Conservation (phyloP, 129 eudicot species). For the Erigeron canadensis region DNA sequence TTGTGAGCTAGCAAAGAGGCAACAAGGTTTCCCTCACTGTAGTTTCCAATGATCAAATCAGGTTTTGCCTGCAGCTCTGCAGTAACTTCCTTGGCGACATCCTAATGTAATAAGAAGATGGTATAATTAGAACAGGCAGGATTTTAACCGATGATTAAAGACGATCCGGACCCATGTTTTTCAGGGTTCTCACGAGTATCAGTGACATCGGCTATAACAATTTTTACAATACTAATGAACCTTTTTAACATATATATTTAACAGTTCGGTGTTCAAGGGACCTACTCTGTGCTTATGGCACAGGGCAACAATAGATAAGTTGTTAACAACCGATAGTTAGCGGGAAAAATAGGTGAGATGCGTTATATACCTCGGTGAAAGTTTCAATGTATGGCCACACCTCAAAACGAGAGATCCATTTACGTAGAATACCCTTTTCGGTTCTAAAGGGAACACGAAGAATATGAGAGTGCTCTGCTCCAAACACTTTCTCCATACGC, state of each 20-base stretch:
- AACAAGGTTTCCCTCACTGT: constrained; percentile 88
- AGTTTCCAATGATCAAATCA: constrained; percentile 88
- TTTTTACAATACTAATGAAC: too few species aligned
- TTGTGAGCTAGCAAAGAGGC: constrained; percentile 94
- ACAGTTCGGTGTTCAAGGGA: too few species aligned
- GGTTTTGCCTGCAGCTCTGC: constrained; percentile 84
- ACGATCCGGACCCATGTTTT: neutral
- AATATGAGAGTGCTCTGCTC: constrained; percentile 86
- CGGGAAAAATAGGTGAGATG: neutral
- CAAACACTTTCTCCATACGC: constrained; percentile 88
- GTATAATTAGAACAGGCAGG: neutral
- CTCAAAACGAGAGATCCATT: constrained; percentile 98
- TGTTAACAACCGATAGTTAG: neutral
- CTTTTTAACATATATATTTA: too few species aligned
- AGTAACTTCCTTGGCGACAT: constrained; percentile 73
- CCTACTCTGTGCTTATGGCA: too few species aligned
- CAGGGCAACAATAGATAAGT: too few species aligned
- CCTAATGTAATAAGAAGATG: constrained; percentile 34
- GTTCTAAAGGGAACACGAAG: constrained; percentile 95
- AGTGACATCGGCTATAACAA: too few species aligned
- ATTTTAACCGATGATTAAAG: neutral
- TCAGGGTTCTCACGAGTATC: too few species aligned
- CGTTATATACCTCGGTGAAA: constrained; percentile 73
- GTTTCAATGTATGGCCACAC: constrained; percentile 99
- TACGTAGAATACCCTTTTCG: constrained; percentile 88